These are phyloP conservation scores for Suillus plorans DNA, from an alignment of 768 basidiomycete genomes.

Conservation along the genomic window DNA sequence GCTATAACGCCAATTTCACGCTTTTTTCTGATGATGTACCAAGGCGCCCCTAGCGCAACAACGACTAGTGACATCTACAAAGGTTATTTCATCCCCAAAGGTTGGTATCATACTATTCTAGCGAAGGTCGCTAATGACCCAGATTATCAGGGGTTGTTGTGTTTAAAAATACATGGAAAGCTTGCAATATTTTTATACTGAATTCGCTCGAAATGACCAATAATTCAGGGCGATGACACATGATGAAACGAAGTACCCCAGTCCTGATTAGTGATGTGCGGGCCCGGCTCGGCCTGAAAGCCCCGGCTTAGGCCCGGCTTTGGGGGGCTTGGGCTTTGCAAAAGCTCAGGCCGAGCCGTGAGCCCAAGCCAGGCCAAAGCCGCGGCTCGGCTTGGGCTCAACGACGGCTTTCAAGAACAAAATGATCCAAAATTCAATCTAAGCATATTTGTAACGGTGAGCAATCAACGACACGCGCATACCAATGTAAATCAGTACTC, in stretches of 20 bases:
- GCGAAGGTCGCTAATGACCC: background rate
- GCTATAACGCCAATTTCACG: background rate
- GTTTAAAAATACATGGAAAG: background rate
- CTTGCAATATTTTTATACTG: background rate
- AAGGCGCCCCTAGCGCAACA: background rate
- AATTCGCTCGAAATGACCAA: background rate
- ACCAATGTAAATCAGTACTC: too few relatives aligned
- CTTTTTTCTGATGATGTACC: background rate
- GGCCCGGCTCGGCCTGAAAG: too few relatives aligned
- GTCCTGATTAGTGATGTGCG: too few relatives aligned
- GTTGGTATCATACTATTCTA: background rate
- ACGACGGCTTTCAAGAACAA: too few relatives aligned
- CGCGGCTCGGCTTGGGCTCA: too few relatives aligned
- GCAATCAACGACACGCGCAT: too few relatives aligned
- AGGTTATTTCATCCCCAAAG: background rate
- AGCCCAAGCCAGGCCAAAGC: too few relatives aligned
- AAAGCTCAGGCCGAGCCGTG: too few relatives aligned
- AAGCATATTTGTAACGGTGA: too few relatives aligned
- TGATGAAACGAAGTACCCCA: background rate
- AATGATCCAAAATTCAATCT: too few relatives aligned
- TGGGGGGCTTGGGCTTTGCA: too few relatives aligned
- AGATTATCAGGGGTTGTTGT: background rate
- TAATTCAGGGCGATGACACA: background rate
- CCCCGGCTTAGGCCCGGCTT: too few relatives aligned
- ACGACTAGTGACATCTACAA: background rate